phyloP scores from a whole-genome alignment of 352 stramenopile species.

The Globisporangium mamillatum region DNA sequence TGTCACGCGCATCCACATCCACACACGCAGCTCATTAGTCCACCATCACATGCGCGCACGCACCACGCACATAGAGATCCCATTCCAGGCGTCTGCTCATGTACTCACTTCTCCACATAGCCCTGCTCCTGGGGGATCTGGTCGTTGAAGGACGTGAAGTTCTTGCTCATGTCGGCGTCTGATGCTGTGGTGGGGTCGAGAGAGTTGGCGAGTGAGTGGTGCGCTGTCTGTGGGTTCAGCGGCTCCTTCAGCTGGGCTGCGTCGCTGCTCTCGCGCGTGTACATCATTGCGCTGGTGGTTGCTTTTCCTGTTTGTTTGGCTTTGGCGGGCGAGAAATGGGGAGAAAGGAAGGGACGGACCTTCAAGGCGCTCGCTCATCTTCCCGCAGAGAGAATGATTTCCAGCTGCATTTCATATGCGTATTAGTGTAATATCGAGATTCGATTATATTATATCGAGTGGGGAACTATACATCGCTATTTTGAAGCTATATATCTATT shows the following conservation, averaged over 20 bases:
- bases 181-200: not conserved
- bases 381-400: not conserved
- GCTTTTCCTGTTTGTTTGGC: not conserved
- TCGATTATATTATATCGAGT: not conserved
- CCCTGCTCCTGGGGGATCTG: conserved; percentile 21
- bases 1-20: conserved; percentile 13
- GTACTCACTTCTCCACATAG: conserved; percentile 15
- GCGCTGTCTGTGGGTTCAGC: conserved; percentile 18
- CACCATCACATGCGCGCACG: not conserved
- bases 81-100: not conserved
- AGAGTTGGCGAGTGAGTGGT: conserved; percentile 9
- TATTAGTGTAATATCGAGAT: too few relatives aligned
- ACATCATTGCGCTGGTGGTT: not conserved
- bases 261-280: conserved; percentile 8
- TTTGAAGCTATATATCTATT: not conserved
- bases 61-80: conserved; percentile 6
- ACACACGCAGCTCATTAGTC: not conserved
- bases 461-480: rapidly evolving
- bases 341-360: conserved; percentile 6
- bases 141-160: conserved; percentile 17
- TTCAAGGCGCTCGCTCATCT: conserved; percentile 6
- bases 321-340: not conserved
- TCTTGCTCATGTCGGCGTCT: conserved; percentile 18
- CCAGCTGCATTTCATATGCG: not conserved
- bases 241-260: conserved; percentile 15